Evolutionary conservation across 2,329 filamentous ascomycete species (phyloP).

Genomic region (Fusarium sp.): DNA sequence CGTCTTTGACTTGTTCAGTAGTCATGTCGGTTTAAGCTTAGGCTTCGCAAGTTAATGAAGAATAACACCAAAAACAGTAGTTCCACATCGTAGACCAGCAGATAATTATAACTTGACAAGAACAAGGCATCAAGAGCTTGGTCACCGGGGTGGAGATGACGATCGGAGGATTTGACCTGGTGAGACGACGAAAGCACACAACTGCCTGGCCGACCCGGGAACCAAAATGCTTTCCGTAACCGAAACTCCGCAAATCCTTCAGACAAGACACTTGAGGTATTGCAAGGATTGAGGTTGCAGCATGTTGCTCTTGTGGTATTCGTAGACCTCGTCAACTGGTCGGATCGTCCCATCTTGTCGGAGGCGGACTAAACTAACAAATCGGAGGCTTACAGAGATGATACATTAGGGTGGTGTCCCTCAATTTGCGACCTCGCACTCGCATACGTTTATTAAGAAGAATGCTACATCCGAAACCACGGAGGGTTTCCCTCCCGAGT

Average conservation of each 20-base stretch:
- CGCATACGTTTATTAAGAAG: not conserved
- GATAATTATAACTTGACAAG: not conserved
- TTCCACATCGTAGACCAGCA: not conserved
- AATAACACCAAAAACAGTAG: not conserved
- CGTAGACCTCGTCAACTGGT: too few relatives aligned
- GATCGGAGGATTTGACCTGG: not conserved
- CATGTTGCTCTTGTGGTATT: too few relatives aligned
- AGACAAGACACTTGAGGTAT: not conserved
- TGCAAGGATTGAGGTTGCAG: not conserved
- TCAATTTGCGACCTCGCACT: not conserved
- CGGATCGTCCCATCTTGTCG: not conserved
- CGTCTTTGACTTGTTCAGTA: not conserved
- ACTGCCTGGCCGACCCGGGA: not conserved
- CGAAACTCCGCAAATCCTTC: not conserved
- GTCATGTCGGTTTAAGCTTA: not conserved
- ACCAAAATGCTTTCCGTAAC: not conserved
- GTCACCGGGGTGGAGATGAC: not conserved
- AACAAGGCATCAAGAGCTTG: not conserved
- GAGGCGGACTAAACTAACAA: not conserved
- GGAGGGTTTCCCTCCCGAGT: not conserved
- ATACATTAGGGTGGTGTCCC: not conserved
- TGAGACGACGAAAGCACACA: not conserved
- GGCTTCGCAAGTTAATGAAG: not conserved
- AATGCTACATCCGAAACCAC: not conserved
- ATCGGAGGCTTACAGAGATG: not conserved